Percentiles rank a stretch among this genome's conserved stretches.
Conservation (phyloP, 2,329 filamentous ascomycete species). For the Grosmannia clavigera region DNA sequence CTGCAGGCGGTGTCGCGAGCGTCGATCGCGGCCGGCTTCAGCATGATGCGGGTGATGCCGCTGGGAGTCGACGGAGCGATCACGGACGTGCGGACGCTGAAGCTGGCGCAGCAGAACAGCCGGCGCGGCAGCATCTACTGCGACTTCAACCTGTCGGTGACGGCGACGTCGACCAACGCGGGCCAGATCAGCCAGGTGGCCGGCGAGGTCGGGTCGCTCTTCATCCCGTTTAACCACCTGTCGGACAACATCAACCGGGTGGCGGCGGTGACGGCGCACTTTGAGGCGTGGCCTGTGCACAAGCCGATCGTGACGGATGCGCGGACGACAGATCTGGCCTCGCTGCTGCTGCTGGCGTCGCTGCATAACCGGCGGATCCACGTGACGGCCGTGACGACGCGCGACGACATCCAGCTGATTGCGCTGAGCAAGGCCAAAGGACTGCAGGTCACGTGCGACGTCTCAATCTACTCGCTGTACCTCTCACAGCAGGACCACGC, state of each 20-base stretch:
- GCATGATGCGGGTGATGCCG: slow-evolving; percentile 70
- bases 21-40: slow-evolving; percentile 64
- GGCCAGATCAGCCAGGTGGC: slow-evolving; percentile 63
- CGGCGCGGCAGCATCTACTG: slow-evolving; percentile 51
- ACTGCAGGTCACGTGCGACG: slow-evolving; percentile 71
- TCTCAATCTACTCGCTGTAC: slow-evolving; percentile 69
- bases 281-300: slow-evolving; percentile 62
- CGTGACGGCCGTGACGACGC: slow-evolving; percentile 68
- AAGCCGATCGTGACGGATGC: slow-evolving; percentile 76
- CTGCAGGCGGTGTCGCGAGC: slow-evolving; percentile 59
- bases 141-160: slow-evolving; percentile 71
- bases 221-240: slow-evolving; percentile 72
- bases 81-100: slow-evolving; percentile 59
- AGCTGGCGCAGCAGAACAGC: slow-evolving; percentile 58
- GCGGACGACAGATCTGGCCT: slow-evolving; percentile 69
- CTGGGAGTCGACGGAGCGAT: slow-evolving; percentile 61
- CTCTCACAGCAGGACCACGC: slow-evolving; percentile 60
- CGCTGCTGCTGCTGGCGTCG: slow-evolving; percentile 63
- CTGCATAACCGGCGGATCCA: slow-evolving; percentile 69
- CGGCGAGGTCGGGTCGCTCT: slow-evolving; percentile 64
- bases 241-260: slow-evolving; percentile 78
- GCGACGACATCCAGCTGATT: slow-evolving; percentile 67
- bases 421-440: slow-evolving; percentile 69
- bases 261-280: slow-evolving; percentile 65
- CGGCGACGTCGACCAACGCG: slow-evolving; percentile 59